These are phyloP conservation scores for Neofusicoccum parvum DNA, from an alignment of 2,329 filamentous ascomycete genomes.

Conservation along the genomic window DNA sequence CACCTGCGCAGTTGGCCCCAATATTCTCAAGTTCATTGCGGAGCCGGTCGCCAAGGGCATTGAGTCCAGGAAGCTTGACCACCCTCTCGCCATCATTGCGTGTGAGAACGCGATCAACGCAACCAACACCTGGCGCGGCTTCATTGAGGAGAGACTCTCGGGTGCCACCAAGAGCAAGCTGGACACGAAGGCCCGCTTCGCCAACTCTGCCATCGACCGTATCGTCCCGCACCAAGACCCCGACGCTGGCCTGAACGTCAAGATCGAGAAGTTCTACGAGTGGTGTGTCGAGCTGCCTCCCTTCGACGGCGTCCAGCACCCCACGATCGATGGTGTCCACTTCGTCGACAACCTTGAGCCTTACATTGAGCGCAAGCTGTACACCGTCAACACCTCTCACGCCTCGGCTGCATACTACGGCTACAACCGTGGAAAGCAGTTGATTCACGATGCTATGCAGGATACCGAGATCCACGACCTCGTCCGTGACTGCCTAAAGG, in stretches of 20 bases:
- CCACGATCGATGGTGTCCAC: conserved; percentile 83
- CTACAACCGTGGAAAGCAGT: conserved; percentile 80
- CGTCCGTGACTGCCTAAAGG: conserved; percentile 76
- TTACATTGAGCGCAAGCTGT: conserved; percentile 99
- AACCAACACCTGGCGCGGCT: conserved; percentile 80
- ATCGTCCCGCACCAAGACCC: conserved; percentile 91
- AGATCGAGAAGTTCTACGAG: conserved; percentile 98
- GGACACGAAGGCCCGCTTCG: conserved; percentile 77
- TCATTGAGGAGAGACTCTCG: conserved; percentile 76
- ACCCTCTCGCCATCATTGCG: conserved; percentile 87
- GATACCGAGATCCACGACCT: conserved; percentile 78
- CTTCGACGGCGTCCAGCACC: conserved; percentile 68
- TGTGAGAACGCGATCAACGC: conserved; percentile 98
- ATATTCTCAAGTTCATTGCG: conserved; percentile 94
- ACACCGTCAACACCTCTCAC: conserved; percentile 98
- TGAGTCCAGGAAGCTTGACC: conserved; percentile 66
- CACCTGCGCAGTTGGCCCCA: conserved; percentile 95
- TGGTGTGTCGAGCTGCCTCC: conserved; percentile 93
- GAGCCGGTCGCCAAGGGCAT: conserved; percentile 95
- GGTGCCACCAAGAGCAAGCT: conserved; percentile 66
- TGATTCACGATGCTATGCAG: conserved; percentile 84
- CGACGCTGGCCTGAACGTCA: conserved; percentile 82
- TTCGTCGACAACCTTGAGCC: conserved; percentile 90
- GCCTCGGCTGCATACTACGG: conserved; percentile 96
- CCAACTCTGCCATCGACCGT: conserved; percentile 97